Evolutionary conservation across 1,284 basidiomycete genomes (phyloP).

Genomic region (Boletus mariae): DNA sequence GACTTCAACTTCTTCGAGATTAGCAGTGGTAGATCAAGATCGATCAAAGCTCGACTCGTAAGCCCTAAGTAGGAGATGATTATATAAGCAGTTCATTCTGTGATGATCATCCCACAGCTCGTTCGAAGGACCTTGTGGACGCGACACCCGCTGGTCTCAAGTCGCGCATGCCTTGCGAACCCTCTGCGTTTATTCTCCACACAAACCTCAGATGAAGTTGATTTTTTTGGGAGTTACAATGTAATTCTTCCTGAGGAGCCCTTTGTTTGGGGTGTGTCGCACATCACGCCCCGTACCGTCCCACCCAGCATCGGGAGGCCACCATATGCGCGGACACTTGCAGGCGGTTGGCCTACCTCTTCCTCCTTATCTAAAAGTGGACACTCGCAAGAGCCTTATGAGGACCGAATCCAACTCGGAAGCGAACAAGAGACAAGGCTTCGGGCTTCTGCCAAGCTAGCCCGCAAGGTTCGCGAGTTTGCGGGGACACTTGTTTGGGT

Average conservation of each 20-base stretch:
- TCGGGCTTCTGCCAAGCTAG: conserved; percentile 59
- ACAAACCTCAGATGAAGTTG: conserved; percentile 7
- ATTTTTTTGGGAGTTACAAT: conserved; percentile 53
- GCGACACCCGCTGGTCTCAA: neutral
- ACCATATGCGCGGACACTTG: conserved; percentile 42
- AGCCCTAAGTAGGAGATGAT: neutral
- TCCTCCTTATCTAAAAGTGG: conserved; percentile 16
- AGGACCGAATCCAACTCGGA: conserved; percentile 51
- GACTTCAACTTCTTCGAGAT: too few relatives aligned
- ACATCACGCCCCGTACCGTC: conserved; percentile 56
- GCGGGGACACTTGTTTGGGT: conserved; percentile 58
- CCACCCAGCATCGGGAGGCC: conserved; percentile 60
- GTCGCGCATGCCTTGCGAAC: neutral
- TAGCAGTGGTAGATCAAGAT: too few relatives aligned
- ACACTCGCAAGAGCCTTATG: conserved; percentile 25
- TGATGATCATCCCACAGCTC: conserved; percentile 4
- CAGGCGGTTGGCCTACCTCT: conserved; percentile 5
- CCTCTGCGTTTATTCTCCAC: conserved; percentile 9
- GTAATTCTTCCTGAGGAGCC: conserved; percentile 68
- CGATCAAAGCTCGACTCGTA: too few relatives aligned
- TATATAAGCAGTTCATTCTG: conserved; percentile 1
- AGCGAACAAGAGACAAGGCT: conserved; percentile 54
- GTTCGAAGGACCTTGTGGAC: neutral
- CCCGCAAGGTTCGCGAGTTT: conserved; percentile 57
- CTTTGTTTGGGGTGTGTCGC: conserved; percentile 58